These are phyloP conservation scores for Parsonsia alboflavescens DNA, from an alignment of 257 asterid genomes.

Conservation along the genomic window DNA sequence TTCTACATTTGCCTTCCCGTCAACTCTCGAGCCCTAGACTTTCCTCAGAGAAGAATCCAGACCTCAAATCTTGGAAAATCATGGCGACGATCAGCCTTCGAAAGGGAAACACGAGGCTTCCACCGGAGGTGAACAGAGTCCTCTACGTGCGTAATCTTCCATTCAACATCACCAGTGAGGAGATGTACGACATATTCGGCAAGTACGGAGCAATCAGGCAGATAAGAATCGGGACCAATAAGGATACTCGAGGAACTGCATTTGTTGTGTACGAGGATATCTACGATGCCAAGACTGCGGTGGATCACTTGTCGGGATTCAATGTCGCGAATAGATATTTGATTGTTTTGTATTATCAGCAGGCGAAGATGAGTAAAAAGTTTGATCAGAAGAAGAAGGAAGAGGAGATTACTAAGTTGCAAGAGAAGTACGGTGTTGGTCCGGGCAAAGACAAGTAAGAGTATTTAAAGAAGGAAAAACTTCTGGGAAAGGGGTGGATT, in stretches of 20 bases:
- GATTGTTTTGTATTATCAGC: constrained; percentile 88
- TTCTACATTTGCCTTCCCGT: no score
- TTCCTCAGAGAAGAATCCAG: not conserved
- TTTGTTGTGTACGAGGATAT: constrained; percentile 92
- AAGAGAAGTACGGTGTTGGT: constrained; percentile 75
- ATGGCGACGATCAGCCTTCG: constrained; percentile 86
- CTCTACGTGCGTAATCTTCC: constrained; percentile 82
- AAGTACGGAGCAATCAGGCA: constrained; percentile 89
- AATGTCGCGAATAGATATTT: constrained; percentile 83
- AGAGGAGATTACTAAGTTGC: constrained; percentile 75
- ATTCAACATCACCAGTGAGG: constrained; percentile 92
- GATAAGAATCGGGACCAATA: constrained; percentile 76
- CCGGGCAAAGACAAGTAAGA: constrained; percentile 48
- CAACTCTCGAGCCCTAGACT: not conserved
- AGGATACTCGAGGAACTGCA: constrained; percentile 95
- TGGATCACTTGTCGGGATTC: constrained; percentile 87
- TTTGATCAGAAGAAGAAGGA: constrained; percentile 90
- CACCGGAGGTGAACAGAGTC: constrained; percentile 89
- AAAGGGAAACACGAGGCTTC: constrained; percentile 81
- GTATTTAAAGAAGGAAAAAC: not conserved
- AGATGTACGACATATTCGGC: constrained; percentile 95
- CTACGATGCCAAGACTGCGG: constrained; percentile 91
- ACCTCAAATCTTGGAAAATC: not conserved
- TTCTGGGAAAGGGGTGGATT: not conserved
- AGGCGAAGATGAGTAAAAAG: constrained; percentile 92